Evolutionary conservation across 768 basidiomycete species (phyloP).

Genomic region (Kwoniella bestiolae): DNA sequence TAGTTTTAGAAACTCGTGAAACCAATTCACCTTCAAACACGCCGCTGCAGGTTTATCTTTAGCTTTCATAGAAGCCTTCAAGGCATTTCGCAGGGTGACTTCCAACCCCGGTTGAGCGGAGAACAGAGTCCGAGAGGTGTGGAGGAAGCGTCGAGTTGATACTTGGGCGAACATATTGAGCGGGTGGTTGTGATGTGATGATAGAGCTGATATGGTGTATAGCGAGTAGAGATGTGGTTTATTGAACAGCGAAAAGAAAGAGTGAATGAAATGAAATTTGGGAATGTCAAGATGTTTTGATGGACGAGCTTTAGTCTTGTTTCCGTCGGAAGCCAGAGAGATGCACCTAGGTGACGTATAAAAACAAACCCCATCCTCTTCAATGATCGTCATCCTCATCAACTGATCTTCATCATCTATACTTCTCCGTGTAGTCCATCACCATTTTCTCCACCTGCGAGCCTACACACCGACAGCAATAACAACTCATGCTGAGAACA

Average conservation of each 20-base stretch:
- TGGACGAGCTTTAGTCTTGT: too few species aligned
- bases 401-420: background rate
- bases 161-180: conserved; percentile 14
- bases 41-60: conserved; percentile 47
- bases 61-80: conserved; percentile 56
- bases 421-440: too few species aligned
- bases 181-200: too few species aligned
- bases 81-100: conserved; percentile 46
- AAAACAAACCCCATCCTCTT: too few species aligned
- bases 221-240: too few species aligned
- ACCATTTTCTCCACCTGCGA: too few species aligned
- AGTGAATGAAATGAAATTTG: too few species aligned
- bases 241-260: background rate
- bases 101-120: conserved; percentile 31
- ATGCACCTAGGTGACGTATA: background rate
- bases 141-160: conserved; percentile 8
- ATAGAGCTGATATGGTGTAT: too few species aligned
- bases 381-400: background rate
- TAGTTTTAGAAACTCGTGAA: background rate
- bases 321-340: background rate
- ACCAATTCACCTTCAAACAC: conserved; percentile 44
- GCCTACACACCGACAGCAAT: too few species aligned
- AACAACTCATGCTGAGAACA: background rate
- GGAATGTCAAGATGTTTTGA: too few species aligned
- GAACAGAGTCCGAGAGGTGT: conserved; percentile 11